Evolutionary conservation across 306 rosid genomes (phyloP).

Genomic region (Mimosa bimucronata): DNA sequence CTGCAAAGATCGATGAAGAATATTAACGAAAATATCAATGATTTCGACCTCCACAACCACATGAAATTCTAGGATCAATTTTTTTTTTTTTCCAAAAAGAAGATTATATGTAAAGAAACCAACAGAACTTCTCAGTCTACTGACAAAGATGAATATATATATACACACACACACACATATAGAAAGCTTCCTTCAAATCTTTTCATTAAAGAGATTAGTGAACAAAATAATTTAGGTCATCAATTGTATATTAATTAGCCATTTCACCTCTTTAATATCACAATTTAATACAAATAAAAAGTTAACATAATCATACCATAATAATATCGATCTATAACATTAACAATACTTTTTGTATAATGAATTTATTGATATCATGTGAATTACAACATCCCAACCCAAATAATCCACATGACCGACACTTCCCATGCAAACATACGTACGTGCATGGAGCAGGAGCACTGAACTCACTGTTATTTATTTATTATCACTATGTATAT

Average conservation of each 20-base stretch:
- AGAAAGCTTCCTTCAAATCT: too few species aligned
- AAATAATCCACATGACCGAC: not conserved
- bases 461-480: not conserved
- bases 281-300: too few species aligned
- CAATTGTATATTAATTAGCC: too few species aligned
- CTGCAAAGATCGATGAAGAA: too few species aligned
- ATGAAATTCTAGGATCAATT: not conserved
- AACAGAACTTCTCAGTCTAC: not conserved
- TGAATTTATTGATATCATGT: not conserved
- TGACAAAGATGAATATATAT: too few species aligned
- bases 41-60: not conserved
- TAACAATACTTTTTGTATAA: not conserved
- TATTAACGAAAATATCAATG: not conserved
- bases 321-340: not conserved
- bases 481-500: not conserved
- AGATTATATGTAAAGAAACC: not conserved
- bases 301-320: not conserved
- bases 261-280: too few species aligned
- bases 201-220: too few species aligned
- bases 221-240: too few species aligned
- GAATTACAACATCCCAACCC: not conserved
- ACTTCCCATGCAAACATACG: not conserved
- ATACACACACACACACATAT: too few species aligned
- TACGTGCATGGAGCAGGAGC: constrained; percentile 1
- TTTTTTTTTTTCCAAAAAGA: too few species aligned